phyloP scores from a whole-genome alignment of 306 rosid species.

The Calophaca sinica region DNA sequence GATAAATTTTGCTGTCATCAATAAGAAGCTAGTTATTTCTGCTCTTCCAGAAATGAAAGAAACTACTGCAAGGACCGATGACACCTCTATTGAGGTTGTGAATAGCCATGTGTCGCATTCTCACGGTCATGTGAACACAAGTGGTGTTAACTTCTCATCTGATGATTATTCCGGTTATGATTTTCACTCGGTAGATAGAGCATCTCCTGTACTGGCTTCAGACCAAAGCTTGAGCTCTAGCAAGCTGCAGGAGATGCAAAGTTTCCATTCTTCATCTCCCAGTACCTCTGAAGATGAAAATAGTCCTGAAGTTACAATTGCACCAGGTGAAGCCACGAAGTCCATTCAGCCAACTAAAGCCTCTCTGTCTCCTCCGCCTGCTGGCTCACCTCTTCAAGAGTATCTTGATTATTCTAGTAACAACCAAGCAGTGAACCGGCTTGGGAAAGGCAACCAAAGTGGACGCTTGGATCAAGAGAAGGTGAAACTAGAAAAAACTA shows the following conservation, averaged over 20 bases:
- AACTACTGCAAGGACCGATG: constrained; percentile 46
- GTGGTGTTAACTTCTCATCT: constrained; percentile 75
- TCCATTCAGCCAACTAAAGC: constrained; percentile 56
- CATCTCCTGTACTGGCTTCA: constrained; percentile 53
- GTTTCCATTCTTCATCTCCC: constrained; percentile 75
- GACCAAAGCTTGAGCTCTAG: constrained; percentile 56
- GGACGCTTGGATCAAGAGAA: constrained; percentile 81
- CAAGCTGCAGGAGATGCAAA: constrained; percentile 77
- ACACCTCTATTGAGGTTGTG: constrained; percentile 50
- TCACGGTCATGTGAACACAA: constrained; percentile 52
- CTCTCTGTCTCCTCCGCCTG: constrained; percentile 64
- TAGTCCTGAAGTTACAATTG: constrained; percentile 60
- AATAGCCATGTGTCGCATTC: constrained; percentile 50
- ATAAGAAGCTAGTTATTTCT: constrained; percentile 74
- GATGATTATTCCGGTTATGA: constrained; percentile 92
- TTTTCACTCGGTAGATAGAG: constrained; percentile 85
- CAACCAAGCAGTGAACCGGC: constrained; percentile 62
- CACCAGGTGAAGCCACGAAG: constrained; percentile 54
- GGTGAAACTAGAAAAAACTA: constrained; percentile 66
- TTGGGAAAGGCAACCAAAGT: constrained; percentile 78
- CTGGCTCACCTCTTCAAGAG: constrained; percentile 83
- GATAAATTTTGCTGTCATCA: constrained; percentile 57
- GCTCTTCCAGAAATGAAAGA: constrained; percentile 52
- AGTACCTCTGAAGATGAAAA: constrained; percentile 80
- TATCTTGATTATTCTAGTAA: constrained; percentile 69